These are phyloP conservation scores for Allomyces macrogynus DNA, from an alignment of 192 early-diverging fungal genomes.

Conservation along the genomic window DNA sequence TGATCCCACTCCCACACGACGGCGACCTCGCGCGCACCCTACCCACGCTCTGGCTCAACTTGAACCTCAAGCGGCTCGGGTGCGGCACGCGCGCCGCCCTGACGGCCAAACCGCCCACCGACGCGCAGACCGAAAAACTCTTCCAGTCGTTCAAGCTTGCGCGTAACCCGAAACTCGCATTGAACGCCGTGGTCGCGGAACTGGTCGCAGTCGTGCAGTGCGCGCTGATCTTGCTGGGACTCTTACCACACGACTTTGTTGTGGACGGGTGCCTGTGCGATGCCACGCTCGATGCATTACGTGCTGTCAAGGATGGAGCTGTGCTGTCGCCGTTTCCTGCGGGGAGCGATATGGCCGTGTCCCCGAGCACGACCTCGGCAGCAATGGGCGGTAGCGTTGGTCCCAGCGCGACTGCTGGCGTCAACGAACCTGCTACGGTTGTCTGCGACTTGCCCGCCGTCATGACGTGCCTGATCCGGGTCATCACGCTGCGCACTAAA, in stretches of 20 bases:
- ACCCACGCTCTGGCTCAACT: slow-evolving; percentile 6
- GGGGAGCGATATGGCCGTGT: not conserved
- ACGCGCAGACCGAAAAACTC: slow-evolving; percentile 9
- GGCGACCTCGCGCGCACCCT: slow-evolving; percentile 11
- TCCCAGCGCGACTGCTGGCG: no score
- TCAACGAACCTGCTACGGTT: no score
- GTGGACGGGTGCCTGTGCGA: not conserved
- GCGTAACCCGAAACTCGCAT: not conserved
- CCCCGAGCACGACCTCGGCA: not conserved
- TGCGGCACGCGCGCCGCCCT: slow-evolving; percentile 11
- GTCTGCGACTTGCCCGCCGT: not conserved
- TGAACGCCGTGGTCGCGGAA: slow-evolving; percentile 1
- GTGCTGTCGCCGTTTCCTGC: slow-evolving; percentile 1
- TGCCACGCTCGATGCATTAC: no score
- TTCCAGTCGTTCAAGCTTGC: slow-evolving; percentile 5
- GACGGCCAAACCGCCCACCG: slow-evolving; percentile 10
- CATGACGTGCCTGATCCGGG: not conserved
- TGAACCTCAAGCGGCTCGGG: slow-evolving; percentile 13
- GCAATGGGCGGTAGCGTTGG: no score
- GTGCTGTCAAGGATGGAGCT: no score
- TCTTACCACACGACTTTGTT: not conserved
- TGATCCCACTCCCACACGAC: slow-evolving; percentile 4
- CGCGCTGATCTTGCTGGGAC: slow-evolving; percentile 5
- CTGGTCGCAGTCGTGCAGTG: slow-evolving; percentile 8
- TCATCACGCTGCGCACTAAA: not conserved